These are phyloP conservation scores for Lasiosphaeris hirsuta DNA, from an alignment of 495 filamentous ascomycete genomes.

Conservation along the genomic window DNA sequence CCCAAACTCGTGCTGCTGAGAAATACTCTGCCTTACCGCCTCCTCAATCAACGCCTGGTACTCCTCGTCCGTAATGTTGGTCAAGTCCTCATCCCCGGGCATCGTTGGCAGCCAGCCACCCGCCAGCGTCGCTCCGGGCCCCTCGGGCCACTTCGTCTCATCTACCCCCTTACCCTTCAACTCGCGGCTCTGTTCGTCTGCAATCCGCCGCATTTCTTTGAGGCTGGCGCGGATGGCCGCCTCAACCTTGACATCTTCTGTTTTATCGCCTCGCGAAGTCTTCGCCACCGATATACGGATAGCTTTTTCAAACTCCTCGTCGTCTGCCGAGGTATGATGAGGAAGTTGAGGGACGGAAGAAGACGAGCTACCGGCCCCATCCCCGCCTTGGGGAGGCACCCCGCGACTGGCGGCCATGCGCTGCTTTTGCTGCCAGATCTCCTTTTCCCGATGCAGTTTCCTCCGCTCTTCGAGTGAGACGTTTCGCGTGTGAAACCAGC, in stretches of 20 bases:
- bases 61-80: conserved; percentile 46
- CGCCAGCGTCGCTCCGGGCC: no score
- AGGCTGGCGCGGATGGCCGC: conserved; percentile 66
- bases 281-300: conserved; percentile 64
- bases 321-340: conserved; percentile 13
- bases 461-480: conserved; percentile 42
- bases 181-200: conserved; percentile 31
- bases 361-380: neutral
- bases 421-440: conserved; percentile 28
- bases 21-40: conserved; percentile 53
- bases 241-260: conserved; percentile 67
- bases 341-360: no score
- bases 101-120: no score
- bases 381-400: neutral
- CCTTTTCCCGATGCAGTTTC: conserved; percentile 48
- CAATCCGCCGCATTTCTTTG: conserved; percentile 50
- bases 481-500: conserved; percentile 41
- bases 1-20: conserved; percentile 35
- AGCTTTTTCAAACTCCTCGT: conserved; percentile 62
- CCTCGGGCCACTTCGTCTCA: no score
- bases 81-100: conserved; percentile 26
- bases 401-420: neutral
- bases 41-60: conserved; percentile 56
- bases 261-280: conserved; percentile 62
- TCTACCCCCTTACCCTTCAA: conserved; percentile 12